Conservation (phyloP, 345 rosid species). For the Hibiscus syriacus region DNA sequence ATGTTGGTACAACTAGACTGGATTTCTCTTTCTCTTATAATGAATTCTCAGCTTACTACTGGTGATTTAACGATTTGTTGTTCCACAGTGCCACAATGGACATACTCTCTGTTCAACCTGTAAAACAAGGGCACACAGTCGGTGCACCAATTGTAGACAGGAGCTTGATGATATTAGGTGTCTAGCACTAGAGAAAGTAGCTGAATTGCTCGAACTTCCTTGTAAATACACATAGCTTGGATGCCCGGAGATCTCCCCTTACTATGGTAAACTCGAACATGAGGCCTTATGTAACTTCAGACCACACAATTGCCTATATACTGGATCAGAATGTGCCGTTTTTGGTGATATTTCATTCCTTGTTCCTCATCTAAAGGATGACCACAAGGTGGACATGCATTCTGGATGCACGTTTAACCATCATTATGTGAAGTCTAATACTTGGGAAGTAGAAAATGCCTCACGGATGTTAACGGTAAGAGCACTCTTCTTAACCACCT, state of each 20-base stretch:
- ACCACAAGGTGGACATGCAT: slow-evolving; percentile 96
- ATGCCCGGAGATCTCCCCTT: slow-evolving; percentile 89
- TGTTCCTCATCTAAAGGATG: slow-evolving; percentile 86
- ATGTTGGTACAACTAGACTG: neutral
- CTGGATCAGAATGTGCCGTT: slow-evolving; percentile 86
- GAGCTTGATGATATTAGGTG: slow-evolving; percentile 98
- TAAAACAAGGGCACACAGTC: slow-evolving; percentile 79
- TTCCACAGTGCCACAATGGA: slow-evolving; percentile 90
- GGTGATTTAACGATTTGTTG: neutral
- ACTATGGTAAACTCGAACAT: slow-evolving; percentile 89
- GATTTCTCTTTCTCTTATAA: neutral
- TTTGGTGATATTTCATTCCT: slow-evolving; percentile 80
- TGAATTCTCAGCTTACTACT: neutral
- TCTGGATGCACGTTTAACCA: too few relatives aligned
- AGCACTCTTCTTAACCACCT: neutral
- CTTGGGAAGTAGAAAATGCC: slow-evolving; percentile 95
- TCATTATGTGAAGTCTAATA: too few relatives aligned
- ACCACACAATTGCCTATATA: slow-evolving; percentile 87
- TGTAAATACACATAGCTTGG: slow-evolving; percentile 77
- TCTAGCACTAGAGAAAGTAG: too few relatives aligned
- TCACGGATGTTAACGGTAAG: slow-evolving; percentile 97
- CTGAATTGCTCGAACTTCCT: slow-evolving; percentile 82
- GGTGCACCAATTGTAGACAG: slow-evolving; percentile 95
- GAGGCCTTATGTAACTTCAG: too few relatives aligned
- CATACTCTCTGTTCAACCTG: slow-evolving; percentile 94